These are phyloP conservation scores for Sarcodon aspratus DNA, from an alignment of 768 basidiomycete genomes.

Conservation along the genomic window DNA sequence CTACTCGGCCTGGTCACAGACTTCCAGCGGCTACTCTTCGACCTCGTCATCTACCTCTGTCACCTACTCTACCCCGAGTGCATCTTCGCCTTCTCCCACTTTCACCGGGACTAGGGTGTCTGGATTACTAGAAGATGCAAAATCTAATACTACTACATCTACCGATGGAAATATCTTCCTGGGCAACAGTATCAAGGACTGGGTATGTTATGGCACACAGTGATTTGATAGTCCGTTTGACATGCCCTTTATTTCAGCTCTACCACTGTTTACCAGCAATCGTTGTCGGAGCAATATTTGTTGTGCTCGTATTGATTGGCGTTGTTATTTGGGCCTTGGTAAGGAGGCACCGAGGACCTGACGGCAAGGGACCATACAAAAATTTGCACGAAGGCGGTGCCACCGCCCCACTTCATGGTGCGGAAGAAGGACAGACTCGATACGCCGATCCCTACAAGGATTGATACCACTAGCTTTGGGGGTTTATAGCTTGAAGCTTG, in stretches of 20 bases:
- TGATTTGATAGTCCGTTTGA: background rate
- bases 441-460: constrained; percentile 10
- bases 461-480: background rate
- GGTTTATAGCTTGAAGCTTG: no score
- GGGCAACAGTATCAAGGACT: no score
- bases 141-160: no score
- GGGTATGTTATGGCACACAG: no score
- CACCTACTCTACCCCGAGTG: background rate
- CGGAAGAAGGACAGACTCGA: constrained; percentile 8
- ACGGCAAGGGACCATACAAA: constrained; percentile 4
- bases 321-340: background rate
- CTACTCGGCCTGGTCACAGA: background rate
- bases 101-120: background rate
- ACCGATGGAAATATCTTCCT: no score
- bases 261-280: background rate
- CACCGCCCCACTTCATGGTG: constrained; percentile 7
- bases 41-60: background rate
- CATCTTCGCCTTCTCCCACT: background rate
- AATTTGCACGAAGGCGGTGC: constrained; percentile 4
- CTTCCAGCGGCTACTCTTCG: background rate
- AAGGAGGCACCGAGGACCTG: background rate
- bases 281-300: background rate
- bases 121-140: no score
- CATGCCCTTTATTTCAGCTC: background rate
- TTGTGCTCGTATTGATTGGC: background rate